Base-by-base conservation (phyloP, 2,329 filamentous ascomycete species). In the Septoria petroselini region DNA sequence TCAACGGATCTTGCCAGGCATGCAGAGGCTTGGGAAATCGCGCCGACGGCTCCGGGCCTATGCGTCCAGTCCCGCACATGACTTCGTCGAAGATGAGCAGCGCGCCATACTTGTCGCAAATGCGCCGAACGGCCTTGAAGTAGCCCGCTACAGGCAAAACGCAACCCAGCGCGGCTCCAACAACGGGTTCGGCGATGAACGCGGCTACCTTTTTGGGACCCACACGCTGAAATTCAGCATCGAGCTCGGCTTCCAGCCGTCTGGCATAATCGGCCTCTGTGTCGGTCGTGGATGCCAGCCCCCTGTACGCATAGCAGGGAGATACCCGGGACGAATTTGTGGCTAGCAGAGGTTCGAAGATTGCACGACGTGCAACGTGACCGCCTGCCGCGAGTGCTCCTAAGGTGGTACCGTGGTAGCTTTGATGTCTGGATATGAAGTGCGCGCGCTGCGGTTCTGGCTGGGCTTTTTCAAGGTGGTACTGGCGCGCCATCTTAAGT, bases 31-130 rank as follows among this genome's bases (percentile, higher is more conserved):
- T 60, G 7, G 62, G 61, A 39, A 58, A 64, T 18, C 49, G 53
- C 11, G 53, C 50, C 4, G 64, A 58, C 3, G 64, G 60, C 29
- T 58, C 58, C 3, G 71, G 75, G 0, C 81, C 82, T 0, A 75
- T 76, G 1, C 82, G 71, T 1, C 83, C 82, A 66, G 78, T 78
- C 2, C 83, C 83, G 40, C 79, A 84, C 84, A 90, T 88, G 37
- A 89, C 76, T 63, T 91, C 88, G 61, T 93, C 88, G 0, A 91
- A 70, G 38, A 91, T 84, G n/a, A 93, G 73, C 0, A 93, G 76
- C 0, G 84, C 81, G 0, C 84, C 86, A 61, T 91, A 75, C 53
- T 79, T 80, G 44, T 84, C 77, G 64, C 88, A 93, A 1, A 93
- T 72, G 1, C 72, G 70, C 60, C 79, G 78, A 68, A 91, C 80